Conservation (phyloP, 2,329 filamentous ascomycete species). For the Nigrospora oryzae region DNA sequence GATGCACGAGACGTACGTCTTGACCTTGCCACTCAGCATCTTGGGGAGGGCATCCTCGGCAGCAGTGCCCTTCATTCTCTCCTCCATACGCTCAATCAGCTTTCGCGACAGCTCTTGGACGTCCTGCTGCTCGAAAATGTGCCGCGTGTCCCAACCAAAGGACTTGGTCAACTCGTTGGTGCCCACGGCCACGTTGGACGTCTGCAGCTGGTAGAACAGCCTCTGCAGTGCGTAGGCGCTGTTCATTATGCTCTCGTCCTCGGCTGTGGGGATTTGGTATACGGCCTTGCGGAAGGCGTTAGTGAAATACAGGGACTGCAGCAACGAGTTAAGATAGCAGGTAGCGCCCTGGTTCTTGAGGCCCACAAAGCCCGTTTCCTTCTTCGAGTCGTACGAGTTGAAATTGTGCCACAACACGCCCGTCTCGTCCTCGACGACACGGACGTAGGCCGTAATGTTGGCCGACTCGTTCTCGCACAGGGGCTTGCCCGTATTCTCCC, state of each 20-base stretch:
- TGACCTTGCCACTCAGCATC: conserved; percentile 95
- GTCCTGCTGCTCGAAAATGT: conserved; percentile 98
- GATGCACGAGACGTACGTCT: conserved; percentile 98
- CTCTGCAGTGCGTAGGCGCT: conserved; percentile 91
- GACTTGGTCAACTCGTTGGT: conserved; percentile 93
- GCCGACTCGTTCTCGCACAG: conserved; percentile 69
- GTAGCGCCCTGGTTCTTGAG: conserved; percentile 94
- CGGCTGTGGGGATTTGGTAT: conserved; percentile 90
- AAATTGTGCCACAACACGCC: conserved; percentile 90
- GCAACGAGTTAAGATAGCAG: conserved; percentile 77
- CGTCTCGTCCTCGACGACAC: conserved; percentile 78
- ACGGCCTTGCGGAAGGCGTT: conserved; percentile 96
- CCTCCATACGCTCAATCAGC: conserved; percentile 93
- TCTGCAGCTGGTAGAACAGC: conserved; percentile 91
- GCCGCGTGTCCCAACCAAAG: conserved; percentile 95
- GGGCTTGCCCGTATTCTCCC: conserved; percentile 61
- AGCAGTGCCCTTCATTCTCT: conserved; percentile 94
- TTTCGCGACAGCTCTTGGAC: conserved; percentile 95
- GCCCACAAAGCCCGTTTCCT: conserved; percentile 94
- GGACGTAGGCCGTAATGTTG: conserved; percentile 76
- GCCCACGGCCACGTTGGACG: conserved; percentile 71
- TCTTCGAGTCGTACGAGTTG: conserved; percentile 96
- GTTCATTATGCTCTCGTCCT: conserved; percentile 72
- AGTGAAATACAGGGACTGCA: conserved; percentile 79
- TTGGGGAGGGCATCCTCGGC: conserved; percentile 82